Evolutionary conservation across 805 yeast species (phyloP).

Genomic region (Candida tallmaniae): DNA sequence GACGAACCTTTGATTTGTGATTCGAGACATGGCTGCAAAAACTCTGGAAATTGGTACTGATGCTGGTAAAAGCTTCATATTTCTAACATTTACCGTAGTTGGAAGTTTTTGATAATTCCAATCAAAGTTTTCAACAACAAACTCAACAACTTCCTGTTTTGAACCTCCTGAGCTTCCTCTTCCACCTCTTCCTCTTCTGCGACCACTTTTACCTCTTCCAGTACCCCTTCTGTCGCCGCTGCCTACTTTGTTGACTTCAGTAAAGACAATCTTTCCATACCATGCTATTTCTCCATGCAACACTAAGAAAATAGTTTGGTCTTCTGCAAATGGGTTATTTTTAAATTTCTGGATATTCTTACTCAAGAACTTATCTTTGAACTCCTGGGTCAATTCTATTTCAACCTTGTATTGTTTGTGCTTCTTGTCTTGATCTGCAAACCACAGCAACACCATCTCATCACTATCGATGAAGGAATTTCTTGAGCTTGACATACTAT

Average conservation of each 20-base stretch:
- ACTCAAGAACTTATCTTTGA: constrained; percentile 47
- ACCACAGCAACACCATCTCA: constrained; percentile 52
- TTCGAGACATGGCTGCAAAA: constrained; percentile 59
- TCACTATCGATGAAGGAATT: constrained; percentile 29
- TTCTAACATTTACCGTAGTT: constrained; percentile 31
- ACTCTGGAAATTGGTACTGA: constrained; percentile 61
- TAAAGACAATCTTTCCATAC: constrained; percentile 53
- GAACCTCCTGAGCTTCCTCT: too few relatives aligned
- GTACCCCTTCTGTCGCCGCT: constrained; percentile 20
- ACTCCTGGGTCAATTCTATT: constrained; percentile 43
- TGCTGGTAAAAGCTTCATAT: constrained; percentile 49
- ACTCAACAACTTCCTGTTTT: constrained; percentile 29
- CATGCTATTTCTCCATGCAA: constrained; percentile 51
- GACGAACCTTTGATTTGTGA: constrained; percentile 49
- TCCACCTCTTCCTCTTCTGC: too few relatives aligned
- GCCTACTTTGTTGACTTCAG: constrained; percentile 13
- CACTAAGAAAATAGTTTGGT: constrained; percentile 54
- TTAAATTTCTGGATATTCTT: constrained; percentile 48
- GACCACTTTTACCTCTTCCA: too few relatives aligned
- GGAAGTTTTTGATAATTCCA: constrained; percentile 59
- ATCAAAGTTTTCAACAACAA: constrained; percentile 48
- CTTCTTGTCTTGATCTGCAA: constrained; percentile 38
- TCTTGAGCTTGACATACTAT: constrained; percentile 30
- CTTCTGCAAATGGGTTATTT: constrained; percentile 54
- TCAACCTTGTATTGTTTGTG: constrained; percentile 37